A percentile compares a stretch with the other conserved stretches of the same genome.
Conservation (phyloP, 306 rosid genomes). For the Gleditsia sinensis region DNA sequence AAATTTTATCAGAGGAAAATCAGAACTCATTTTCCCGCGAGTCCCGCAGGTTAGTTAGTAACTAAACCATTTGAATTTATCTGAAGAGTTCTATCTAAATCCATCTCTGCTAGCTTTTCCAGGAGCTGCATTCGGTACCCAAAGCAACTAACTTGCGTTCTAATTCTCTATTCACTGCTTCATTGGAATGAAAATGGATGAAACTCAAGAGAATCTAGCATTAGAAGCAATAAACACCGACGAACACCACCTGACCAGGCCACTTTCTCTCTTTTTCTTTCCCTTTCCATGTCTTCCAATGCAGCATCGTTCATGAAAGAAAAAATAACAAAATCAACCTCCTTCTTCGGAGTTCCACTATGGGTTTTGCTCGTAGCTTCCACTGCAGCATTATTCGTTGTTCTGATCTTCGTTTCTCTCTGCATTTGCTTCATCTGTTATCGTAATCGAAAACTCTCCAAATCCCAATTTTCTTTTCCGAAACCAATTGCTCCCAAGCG, state of each 20-base stretch:
- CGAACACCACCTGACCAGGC: too few relatives aligned
- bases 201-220: too few relatives aligned
- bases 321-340: constrained; percentile 36
- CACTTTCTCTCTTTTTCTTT: neutral
- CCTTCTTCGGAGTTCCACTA: constrained; percentile 46
- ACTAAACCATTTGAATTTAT: constrained; percentile 8
- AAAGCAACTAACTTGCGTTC: too few relatives aligned
- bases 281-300: constrained; percentile 8
- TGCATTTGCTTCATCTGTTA: constrained; percentile 19
- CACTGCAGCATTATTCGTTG: constrained; percentile 14
- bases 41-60: constrained; percentile 38
- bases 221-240: too few relatives aligned
- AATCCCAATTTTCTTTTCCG: constrained; percentile 27
- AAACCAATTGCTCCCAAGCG: constrained; percentile 34
- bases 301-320: neutral
- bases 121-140: neutral
- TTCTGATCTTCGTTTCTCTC: constrained; percentile 22
- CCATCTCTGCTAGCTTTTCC: constrained; percentile 18
- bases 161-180: too few relatives aligned
- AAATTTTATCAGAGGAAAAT: too few relatives aligned
- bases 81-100: neutral
- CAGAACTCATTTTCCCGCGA: constrained; percentile 22
- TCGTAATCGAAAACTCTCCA: constrained; percentile 29
- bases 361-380: constrained; percentile 45
- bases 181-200: too few relatives aligned